These are phyloP conservation scores for Suillus placidus DNA, from an alignment of 768 basidiomycete genomes.

Conservation along the genomic window DNA sequence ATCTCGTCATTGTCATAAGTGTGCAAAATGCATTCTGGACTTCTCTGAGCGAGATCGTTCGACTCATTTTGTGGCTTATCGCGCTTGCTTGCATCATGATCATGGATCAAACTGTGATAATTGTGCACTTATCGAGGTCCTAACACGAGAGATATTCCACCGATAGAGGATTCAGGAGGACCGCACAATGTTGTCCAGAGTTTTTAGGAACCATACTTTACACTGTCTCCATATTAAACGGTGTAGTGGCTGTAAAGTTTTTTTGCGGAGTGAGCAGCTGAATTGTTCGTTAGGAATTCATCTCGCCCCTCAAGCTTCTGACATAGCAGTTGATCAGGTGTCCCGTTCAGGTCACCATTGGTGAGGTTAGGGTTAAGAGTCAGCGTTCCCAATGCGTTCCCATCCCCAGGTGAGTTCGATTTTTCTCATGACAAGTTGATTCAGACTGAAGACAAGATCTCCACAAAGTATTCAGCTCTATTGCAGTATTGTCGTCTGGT, in stretches of 20 bases:
- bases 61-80: not conserved
- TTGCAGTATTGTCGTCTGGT: not conserved
- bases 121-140: not conserved
- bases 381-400: too few species aligned
- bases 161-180: not conserved
- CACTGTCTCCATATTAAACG: not conserved
- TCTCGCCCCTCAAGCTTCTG: not conserved
- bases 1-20: not conserved
- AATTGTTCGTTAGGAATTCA: not conserved
- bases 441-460: not conserved
- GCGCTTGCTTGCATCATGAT: not conserved
- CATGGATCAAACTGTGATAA: not conserved
- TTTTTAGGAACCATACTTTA: not conserved
- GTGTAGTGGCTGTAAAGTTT: not conserved
- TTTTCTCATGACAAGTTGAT: slow-evolving; percentile 4
- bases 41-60: not conserved
- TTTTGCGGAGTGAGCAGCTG: not conserved
- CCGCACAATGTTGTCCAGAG: not conserved
- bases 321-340: too few species aligned
- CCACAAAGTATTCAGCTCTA: not conserved
- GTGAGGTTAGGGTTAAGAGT: too few species aligned
- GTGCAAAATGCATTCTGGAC: not conserved
- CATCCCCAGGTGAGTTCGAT: too few species aligned
- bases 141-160: not conserved
- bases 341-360: too few species aligned